Percentiles rank a stretch among this genome's conserved stretches.
phyloP scores from a whole-genome alignment of 208 protist species.

The Histomonas meleagridis region DNA sequence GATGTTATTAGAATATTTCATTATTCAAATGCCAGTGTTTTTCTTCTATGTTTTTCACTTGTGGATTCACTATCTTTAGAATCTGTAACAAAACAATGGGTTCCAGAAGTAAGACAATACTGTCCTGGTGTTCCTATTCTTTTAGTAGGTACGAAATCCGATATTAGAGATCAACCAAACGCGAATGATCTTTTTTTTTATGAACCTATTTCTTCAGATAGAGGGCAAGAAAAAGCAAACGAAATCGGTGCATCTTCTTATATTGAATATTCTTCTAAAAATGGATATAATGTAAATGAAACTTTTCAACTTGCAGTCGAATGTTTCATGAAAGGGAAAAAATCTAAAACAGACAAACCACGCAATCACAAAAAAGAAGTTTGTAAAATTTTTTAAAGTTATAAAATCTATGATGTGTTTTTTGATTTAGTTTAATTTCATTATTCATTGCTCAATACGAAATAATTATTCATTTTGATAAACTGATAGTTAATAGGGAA shows the following conservation, averaged over 20 bases:
- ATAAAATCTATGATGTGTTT: too few relatives aligned
- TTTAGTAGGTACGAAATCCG: not conserved
- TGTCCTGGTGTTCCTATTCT: not conserved
- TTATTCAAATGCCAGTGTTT: conserved; percentile 56
- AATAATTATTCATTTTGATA: too few relatives aligned
- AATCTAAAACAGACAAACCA: too few relatives aligned
- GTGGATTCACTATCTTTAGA: conserved; percentile 54
- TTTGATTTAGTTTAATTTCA: too few relatives aligned
- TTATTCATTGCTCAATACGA: too few relatives aligned
- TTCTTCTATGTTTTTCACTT: conserved; percentile 53
- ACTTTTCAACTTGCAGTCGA: not conserved
- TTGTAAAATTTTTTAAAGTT: too few relatives aligned
- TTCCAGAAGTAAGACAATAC: conserved; percentile 45
- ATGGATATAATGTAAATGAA: not conserved
- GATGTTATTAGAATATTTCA: too few relatives aligned
- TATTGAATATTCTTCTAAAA: not conserved
- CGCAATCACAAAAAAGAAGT: too few relatives aligned
- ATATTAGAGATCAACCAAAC: not conserved
- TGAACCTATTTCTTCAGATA: not conserved
- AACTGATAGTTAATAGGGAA: too few relatives aligned
- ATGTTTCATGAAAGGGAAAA: too few relatives aligned
- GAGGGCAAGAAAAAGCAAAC: not conserved
- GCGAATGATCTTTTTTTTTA: not conserved
- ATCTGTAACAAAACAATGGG: conserved; percentile 59
- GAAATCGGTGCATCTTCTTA: not conserved